phyloP scores from a whole-genome alignment of 1,139 yeast genomes.

The Debaryomyces udenii region DNA sequence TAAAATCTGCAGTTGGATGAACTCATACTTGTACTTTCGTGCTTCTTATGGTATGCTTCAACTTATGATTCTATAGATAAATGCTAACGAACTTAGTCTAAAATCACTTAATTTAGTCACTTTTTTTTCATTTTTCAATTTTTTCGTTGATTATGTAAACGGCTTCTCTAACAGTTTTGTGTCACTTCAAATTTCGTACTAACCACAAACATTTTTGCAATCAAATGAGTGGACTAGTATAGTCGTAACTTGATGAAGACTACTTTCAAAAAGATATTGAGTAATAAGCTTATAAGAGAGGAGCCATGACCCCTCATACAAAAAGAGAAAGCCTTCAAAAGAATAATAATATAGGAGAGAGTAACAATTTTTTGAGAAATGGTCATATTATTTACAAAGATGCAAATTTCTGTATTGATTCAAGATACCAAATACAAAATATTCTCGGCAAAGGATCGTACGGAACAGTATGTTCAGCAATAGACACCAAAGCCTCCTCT shows the following conservation, averaged over 20 bases:
- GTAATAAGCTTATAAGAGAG: too few relatives aligned
- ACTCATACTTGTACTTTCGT: constrained; percentile 54
- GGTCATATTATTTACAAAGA: constrained; percentile 12
- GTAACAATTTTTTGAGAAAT: constrained; percentile 2
- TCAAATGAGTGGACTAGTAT: not conserved
- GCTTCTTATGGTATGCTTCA: not conserved
- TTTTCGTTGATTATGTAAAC: constrained; percentile 5
- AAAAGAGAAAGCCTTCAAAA: not conserved
- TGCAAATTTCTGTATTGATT: constrained; percentile 64
- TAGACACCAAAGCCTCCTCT: constrained; percentile 49
- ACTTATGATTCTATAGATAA: constrained; percentile 2
- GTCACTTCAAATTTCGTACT: not conserved
- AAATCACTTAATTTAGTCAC: constrained; percentile 4
- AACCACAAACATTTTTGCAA: constrained; percentile 14
- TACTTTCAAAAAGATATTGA: too few relatives aligned
- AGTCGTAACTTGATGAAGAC: too few relatives aligned
- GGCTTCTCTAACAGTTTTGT: constrained; percentile 6
- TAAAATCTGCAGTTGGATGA: constrained; percentile 94
- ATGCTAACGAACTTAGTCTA: not conserved
- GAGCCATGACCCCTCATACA: not conserved
- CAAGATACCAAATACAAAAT: constrained; percentile 62
- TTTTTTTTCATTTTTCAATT: constrained; percentile 6
- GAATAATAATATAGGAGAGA: constrained; percentile 4
- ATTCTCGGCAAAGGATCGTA: constrained; percentile 87
- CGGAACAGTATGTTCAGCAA: constrained; percentile 85